These are phyloP conservation scores for Gremmenia infestans DNA, from an alignment of 2,329 filamentous ascomycete species.

Conservation along the genomic window DNA sequence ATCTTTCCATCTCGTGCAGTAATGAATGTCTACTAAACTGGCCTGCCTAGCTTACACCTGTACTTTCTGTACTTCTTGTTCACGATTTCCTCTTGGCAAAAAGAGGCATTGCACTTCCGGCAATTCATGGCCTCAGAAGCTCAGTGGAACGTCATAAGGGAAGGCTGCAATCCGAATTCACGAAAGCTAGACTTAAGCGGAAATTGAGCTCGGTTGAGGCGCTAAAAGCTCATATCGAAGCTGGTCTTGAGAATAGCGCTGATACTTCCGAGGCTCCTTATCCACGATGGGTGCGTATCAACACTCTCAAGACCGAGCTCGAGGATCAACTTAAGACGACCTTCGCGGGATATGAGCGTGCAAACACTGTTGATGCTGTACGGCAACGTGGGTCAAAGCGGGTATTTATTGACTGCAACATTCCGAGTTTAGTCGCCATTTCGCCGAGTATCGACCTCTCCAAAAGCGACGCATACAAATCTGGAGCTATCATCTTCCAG, in stretches of 20 bases:
- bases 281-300: constrained; percentile 90
- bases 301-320: constrained; percentile 68
- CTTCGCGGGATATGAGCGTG: constrained; percentile 59
- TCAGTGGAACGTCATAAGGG: constrained; percentile 77
- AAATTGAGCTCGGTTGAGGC: constrained; percentile 64
- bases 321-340: constrained; percentile 69
- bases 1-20: neutral
- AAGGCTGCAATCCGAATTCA: constrained; percentile 76
- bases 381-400: constrained; percentile 43
- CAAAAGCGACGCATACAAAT: constrained; percentile 66
- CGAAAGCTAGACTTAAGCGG: constrained; percentile 67
- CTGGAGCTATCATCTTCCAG: constrained; percentile 80
- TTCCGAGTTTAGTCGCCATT: constrained; percentile 79
- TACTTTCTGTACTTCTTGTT: constrained; percentile 73
- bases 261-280: constrained; percentile 41
- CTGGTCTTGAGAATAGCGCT: constrained; percentile 41
- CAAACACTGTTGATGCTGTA: constrained; percentile 52
- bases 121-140: constrained; percentile 70
- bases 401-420: constrained; percentile 70
- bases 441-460: constrained; percentile 68
- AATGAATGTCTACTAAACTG: constrained; percentile 1
- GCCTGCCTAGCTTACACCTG: constrained; percentile 63
- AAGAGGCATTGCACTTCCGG: constrained; percentile 74
- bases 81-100: constrained; percentile 85
- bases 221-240: constrained; percentile 54